Conservation (phyloP, 1,284 basidiomycete genomes). For the Rhodotorula sp. region DNA sequence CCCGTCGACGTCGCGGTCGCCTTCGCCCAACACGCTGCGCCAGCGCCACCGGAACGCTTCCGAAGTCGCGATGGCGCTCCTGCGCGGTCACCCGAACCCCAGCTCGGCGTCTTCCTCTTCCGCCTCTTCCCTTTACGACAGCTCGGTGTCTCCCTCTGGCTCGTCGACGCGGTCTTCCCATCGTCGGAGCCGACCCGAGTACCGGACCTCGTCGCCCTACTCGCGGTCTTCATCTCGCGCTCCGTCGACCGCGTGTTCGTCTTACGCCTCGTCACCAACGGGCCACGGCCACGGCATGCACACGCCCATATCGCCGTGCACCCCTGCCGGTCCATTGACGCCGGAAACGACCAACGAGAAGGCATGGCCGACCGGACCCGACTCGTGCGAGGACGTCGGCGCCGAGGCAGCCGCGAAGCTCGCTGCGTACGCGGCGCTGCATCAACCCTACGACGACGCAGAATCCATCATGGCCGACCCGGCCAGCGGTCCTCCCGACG, state of each 20-base stretch:
- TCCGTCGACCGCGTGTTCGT: slow-evolving; percentile 31
- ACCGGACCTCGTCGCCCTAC: slow-evolving; percentile 31
- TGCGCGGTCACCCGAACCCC: slow-evolving; percentile 17
- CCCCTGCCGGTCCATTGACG: slow-evolving; percentile 35
- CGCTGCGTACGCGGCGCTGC: slow-evolving; percentile 8
- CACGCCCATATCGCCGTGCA: slow-evolving; percentile 31
- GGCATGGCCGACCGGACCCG: slow-evolving; percentile 13
- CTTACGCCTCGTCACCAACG: slow-evolving; percentile 29
- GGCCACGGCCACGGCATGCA: slow-evolving; percentile 21
- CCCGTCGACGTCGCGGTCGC: slow-evolving; percentile 36
- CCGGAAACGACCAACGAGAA: slow-evolving; percentile 26
- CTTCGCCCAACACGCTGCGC: slow-evolving; percentile 33
- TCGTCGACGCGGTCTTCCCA: slow-evolving; percentile 19
- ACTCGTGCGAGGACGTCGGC: neutral
- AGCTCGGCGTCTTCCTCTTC: neutral
- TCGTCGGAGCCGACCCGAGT: slow-evolving; percentile 17
- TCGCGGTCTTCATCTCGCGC: slow-evolving; percentile 33
- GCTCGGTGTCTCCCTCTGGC: slow-evolving; percentile 10
- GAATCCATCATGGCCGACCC: neutral
- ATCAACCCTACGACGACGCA: neutral
- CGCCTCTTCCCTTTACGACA: slow-evolving; percentile 13
- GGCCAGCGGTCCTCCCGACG: neutral
- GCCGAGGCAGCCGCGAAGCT: slow-evolving; percentile 7
- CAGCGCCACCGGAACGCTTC: slow-evolving; percentile 37
- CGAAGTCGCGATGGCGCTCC: slow-evolving; percentile 38